phyloP scores from a whole-genome alignment of 345 rosid species.

The Stellera chamaejasme region DNA sequence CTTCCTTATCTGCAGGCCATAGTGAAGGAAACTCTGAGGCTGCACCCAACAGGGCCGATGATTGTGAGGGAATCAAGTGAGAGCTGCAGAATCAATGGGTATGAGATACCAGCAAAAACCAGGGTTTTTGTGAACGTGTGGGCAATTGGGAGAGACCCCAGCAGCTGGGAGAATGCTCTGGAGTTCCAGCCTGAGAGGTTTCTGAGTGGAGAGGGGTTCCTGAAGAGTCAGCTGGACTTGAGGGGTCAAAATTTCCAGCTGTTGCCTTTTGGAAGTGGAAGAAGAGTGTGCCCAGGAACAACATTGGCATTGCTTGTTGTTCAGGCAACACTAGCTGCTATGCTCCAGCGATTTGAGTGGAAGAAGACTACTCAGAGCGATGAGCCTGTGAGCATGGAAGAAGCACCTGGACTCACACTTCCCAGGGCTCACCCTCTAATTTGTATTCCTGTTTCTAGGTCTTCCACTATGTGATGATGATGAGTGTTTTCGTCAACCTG shows the following conservation, averaged over 20 bases:
- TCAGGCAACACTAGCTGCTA: constrained; percentile 29
- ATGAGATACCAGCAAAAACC: constrained; percentile 43
- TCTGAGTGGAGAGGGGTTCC: neutral
- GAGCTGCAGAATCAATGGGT: constrained; percentile 28
- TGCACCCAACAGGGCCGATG: constrained; percentile 66
- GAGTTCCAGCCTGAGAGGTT: constrained; percentile 67
- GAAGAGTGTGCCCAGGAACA: constrained; percentile 63
- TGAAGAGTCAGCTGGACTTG: constrained; percentile 28
- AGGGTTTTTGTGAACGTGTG: constrained; percentile 41
- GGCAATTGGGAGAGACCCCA: constrained; percentile 53
- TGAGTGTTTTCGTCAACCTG: too few relatives aligned
- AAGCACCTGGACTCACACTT: constrained; percentile 45
- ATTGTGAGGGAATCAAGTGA: constrained; percentile 45
- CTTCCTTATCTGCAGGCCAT: constrained; percentile 63
- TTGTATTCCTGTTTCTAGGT: constrained; percentile 41
- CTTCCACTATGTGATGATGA: neutral
- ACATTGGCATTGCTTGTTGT: constrained; percentile 39
- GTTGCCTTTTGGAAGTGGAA: constrained; percentile 58
- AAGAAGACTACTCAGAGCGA: constrained; percentile 22
- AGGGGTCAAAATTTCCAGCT: constrained; percentile 43
- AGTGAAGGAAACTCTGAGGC: constrained; percentile 58
- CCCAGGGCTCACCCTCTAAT: constrained; percentile 46
- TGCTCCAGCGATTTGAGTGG: constrained; percentile 56
- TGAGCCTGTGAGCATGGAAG: constrained; percentile 43
- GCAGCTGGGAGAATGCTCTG: constrained; percentile 47